Base-by-base conservation (phyloP, 1,284 basidiomycete genomes). In the Neonothopanus nambi region DNA sequence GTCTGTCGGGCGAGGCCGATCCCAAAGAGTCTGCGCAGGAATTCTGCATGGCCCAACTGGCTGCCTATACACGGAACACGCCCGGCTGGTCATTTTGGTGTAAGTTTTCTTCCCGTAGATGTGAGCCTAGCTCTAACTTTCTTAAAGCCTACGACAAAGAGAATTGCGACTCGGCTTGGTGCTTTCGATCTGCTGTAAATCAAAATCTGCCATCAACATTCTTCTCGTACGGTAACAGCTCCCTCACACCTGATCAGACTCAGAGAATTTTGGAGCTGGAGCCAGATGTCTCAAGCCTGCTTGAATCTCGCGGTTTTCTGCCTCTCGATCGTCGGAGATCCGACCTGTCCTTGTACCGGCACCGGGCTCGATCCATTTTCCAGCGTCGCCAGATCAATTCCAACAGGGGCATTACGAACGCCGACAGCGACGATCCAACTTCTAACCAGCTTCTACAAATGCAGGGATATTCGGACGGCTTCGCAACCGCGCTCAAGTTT, bases 71-170 rank as follows among this genome's bases (percentile, higher is more conserved):
- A 3, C 80, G 80, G 48, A 69, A 69, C 13, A 79, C 84, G 3
- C 79, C 85, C 0, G 88, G 90, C 0, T 90, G 84, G 81, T 71
- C 72, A 21, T 92, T 91, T 67, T 91, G 90, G 89, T 79, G 85
- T 84, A 68, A 63, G 82, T 69, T 7, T 30, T 11, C 5, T 41
- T n/a, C 44, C 42, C 38, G n/a, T 12, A 26, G 39, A 21, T 40
- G 20, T 48, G 2, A 26, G 43, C 37, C 20, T 61, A 40, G 44
- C 21, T 28, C 30, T 28, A 53, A 3, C 24, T 12, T 20, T 46
- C 50, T n/a, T 35, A 9, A 46, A 83, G 76, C 78, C 3, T 87
- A 85, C 62, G 72, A 75, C 52, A 85, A 81, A 57, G 87, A 89
- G 62, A 72, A 69, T 20, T 89, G 85, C 58, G 70, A 88, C 57